Percentiles rank a stretch among this genome's conserved stretches.
Evolutionary conservation across 352 stramenopile genomes (phyloP).

Genomic region (Pilasporangium apinafurcum): DNA sequence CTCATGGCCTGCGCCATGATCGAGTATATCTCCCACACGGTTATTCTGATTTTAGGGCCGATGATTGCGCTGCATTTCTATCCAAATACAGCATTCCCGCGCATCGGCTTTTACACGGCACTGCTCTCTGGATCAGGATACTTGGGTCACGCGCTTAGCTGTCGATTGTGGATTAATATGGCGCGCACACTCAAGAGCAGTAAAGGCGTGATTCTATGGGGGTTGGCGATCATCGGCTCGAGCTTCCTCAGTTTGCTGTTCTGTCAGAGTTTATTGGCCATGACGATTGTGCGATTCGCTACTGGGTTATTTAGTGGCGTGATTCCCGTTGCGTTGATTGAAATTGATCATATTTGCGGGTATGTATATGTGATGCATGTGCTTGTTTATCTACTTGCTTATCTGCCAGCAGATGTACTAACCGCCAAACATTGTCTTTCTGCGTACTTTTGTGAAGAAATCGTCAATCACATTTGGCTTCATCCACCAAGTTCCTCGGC

Average conservation of each 20-base stretch:
- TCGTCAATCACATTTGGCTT: slow-evolving; percentile 54
- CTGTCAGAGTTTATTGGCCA: slow-evolving; percentile 71
- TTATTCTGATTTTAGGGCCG: slow-evolving; percentile 59
- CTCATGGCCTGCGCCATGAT: slow-evolving; percentile 76
- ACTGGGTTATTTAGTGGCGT: slow-evolving; percentile 74
- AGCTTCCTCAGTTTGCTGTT: slow-evolving; percentile 71
- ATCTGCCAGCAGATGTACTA: not conserved
- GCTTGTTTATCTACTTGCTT: not conserved
- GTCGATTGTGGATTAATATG: slow-evolving; percentile 76
- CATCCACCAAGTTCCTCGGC: slow-evolving; percentile 61
- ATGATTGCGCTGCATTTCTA: slow-evolving; percentile 80
- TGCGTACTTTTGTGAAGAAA: slow-evolving; percentile 16
- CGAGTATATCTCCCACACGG: slow-evolving; percentile 68
- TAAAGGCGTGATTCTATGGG: slow-evolving; percentile 81
- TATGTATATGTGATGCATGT: slow-evolving; percentile 5
- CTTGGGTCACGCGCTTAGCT: slow-evolving; percentile 63
- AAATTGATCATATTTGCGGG: slow-evolving; percentile 82
- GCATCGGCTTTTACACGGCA: slow-evolving; percentile 72
- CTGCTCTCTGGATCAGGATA: slow-evolving; percentile 61
- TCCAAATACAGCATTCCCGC: slow-evolving; percentile 60
- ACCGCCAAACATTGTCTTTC: not conserved
- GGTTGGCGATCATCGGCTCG: slow-evolving; percentile 52
- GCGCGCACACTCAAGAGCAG: slow-evolving; percentile 64
- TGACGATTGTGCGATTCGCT: slow-evolving; percentile 69
- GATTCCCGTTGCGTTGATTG: slow-evolving; percentile 62